phyloP scores from a whole-genome alignment of 306 rosid genomes.

The Pterocarpus santalinus region DNA sequence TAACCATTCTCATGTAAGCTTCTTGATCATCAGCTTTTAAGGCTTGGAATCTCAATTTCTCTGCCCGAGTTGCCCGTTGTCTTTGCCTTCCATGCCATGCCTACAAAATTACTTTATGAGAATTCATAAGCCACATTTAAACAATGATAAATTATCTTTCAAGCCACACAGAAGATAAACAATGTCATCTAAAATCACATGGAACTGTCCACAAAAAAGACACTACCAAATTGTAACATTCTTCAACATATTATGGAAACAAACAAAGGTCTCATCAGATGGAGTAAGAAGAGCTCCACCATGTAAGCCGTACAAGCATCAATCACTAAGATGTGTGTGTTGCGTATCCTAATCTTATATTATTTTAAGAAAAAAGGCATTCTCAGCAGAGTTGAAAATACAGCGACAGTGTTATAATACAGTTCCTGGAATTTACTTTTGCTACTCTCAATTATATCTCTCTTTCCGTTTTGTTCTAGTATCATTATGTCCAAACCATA shows the following conservation, averaged over 20 bases:
- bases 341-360: neutral
- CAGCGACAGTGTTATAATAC: neutral
- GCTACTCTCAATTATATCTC: neutral
- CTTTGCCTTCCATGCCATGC: constrained; percentile 99
- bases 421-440: too few relatives aligned
- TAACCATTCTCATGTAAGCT: constrained; percentile 99
- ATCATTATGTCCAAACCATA: neutral
- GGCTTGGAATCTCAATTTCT: constrained; percentile 98
- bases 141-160: constrained; percentile 29
- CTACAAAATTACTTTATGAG: constrained; percentile 55
- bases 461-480: neutral
- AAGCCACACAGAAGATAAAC: constrained; percentile 28
- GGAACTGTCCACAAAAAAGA: constrained; percentile 21
- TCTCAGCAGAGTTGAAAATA: neutral
- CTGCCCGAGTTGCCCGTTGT: constrained; percentile 95
- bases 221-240: neutral
- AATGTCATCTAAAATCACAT: constrained; percentile 16
- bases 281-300: neutral
- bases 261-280: constrained; percentile 16
- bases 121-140: constrained; percentile 41
- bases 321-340: neutral
- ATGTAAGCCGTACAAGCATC: neutral
- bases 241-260: neutral
- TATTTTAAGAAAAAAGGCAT: neutral
- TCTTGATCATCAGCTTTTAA: constrained; percentile 99